Percentiles rank a stretch among this genome's conserved stretches.
phyloP scores from a whole-genome alignment of 116 monocot genomes.

The Zostera marina region DNA sequence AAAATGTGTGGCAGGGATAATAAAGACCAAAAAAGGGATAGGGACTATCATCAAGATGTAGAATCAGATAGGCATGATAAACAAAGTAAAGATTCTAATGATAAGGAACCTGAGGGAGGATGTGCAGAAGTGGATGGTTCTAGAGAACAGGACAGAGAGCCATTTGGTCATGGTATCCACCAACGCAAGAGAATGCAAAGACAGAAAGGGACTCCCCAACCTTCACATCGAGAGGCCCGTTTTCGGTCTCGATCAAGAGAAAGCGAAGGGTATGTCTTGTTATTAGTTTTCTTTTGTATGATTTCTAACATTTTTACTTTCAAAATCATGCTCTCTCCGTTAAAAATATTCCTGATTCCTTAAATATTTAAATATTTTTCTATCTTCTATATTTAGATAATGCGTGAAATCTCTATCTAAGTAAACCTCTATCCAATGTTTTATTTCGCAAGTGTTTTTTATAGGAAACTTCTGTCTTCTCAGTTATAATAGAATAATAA shows the following conservation, averaged over 20 bases:
- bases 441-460: no score
- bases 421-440: no score
- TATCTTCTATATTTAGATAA: no score
- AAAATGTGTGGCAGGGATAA: constrained; percentile 40
- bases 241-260: constrained; percentile 57
- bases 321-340: no score
- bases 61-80: constrained; percentile 38
- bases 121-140: constrained; percentile 43
- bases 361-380: no score
- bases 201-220: constrained; percentile 42
- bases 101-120: constrained; percentile 57
- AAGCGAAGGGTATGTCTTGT: constrained; percentile 47
- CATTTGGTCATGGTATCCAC: constrained; percentile 39
- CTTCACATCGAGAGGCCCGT: constrained; percentile 31
- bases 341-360: no score
- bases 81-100: constrained; percentile 21
- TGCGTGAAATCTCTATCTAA: no score
- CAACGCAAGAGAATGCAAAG: constrained; percentile 57
- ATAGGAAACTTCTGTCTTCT: no score
- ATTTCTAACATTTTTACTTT: not conserved
- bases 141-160: constrained; percentile 55
- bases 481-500: no score
- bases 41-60: constrained; percentile 36
- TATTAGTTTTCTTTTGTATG: not conserved
- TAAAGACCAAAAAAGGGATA: constrained; percentile 57